Percentiles rank a stretch among this genome's conserved stretches.
These are phyloP conservation scores for Zygosaccharomyces bailii DNA, from an alignment of 805 yeast genomes.

Conservation along the genomic window DNA sequence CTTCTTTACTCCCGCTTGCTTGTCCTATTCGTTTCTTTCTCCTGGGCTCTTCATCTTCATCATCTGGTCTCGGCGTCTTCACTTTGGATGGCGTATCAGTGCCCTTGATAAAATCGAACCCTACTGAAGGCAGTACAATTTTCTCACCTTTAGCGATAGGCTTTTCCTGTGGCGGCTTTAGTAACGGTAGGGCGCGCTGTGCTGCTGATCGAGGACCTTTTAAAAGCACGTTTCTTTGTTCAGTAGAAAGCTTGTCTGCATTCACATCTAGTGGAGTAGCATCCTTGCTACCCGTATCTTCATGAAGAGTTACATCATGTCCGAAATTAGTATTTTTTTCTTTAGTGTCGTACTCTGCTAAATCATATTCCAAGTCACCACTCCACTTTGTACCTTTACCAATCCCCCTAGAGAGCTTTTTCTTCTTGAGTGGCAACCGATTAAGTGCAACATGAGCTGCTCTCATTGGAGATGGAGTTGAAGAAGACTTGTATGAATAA, in stretches of 20 bases:
- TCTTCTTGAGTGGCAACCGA: slow-evolving; percentile 10
- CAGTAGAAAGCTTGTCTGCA: slow-evolving; percentile 11
- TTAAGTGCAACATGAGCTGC: neutral
- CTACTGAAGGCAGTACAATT: slow-evolving; percentile 28
- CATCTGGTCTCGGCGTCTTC: slow-evolving; percentile 1
- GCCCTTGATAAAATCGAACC: slow-evolving; percentile 33
- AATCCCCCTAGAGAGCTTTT: slow-evolving; percentile 2
- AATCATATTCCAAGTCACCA: slow-evolving; percentile 31
- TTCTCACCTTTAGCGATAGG: slow-evolving; percentile 7
- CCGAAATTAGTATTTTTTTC: slow-evolving; percentile 11
- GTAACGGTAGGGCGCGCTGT: too few species aligned
- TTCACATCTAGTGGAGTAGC: slow-evolving; percentile 9
- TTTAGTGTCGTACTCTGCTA: slow-evolving; percentile 24
- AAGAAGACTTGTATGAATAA: slow-evolving; percentile 11
- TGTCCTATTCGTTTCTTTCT: slow-evolving; percentile 8
- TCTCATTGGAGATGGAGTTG: slow-evolving; percentile 29
- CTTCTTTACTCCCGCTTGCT: too few species aligned
- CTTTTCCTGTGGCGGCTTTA: neutral
- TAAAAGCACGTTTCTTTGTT: slow-evolving; percentile 18
- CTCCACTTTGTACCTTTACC: slow-evolving; percentile 29
- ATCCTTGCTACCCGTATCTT: neutral
- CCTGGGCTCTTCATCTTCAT: slow-evolving; percentile 10
- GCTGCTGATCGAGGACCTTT: slow-evolving; percentile 12
- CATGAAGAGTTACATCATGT: neutral
- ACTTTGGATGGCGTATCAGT: slow-evolving; percentile 23